Base-by-base conservation (phyloP, 208 protist species). In the Acanthamoeba sp. region DNA sequence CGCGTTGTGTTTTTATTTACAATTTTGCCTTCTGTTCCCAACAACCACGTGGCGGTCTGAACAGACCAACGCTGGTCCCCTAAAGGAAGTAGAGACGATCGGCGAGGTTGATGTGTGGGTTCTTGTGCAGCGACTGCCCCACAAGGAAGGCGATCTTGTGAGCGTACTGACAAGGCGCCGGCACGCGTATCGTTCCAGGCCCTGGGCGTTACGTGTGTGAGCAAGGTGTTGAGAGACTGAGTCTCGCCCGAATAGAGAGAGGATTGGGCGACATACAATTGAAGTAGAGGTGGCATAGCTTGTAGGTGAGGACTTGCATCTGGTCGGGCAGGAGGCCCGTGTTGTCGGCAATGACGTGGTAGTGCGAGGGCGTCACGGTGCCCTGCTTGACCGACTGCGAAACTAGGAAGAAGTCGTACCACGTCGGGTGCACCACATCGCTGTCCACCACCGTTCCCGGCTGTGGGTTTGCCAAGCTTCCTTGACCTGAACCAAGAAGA, bases 281-380 rank as follows among this genome's bases (percentile, higher is more conserved):
- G 59, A 62, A 97, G 71, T 96, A 96, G 9, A 96, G n/a, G 42
- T 92, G 55, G 50, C 76, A 94, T 3, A 97, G 24, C 32, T 64
- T 34, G 93, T 90, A 96, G 20, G 94, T 97, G 34, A 97, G 82
- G 6, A 29, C 5, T 34, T 95, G 88, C 29, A 96, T 73, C 22
- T 91, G 7, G 32, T 90, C 73, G 5, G 66, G n/a, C 45, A 27
- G 18, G 1, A 96, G 34, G 29, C 29, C 29, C 29, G 24, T 50
- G 18, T 62, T 64, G 89, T 96, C 89, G 16, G 14, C 32, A 27
- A 96, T 50, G 3, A 96, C 82, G 29, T 95, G 69, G 48, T 96
- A 97, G 73, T 96, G 95, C 16, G 94, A 96, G 38, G 96, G 96
- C 40, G 94, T 95, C 18, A 95, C 50, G 20, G 94, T 96, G 27